Percentiles rank a stretch among this genome's conserved stretches.
These are phyloP conservation scores for Chrysopogon serrulatus DNA, from an alignment of 176 grass and related monocot species.

Conservation along the genomic window DNA sequence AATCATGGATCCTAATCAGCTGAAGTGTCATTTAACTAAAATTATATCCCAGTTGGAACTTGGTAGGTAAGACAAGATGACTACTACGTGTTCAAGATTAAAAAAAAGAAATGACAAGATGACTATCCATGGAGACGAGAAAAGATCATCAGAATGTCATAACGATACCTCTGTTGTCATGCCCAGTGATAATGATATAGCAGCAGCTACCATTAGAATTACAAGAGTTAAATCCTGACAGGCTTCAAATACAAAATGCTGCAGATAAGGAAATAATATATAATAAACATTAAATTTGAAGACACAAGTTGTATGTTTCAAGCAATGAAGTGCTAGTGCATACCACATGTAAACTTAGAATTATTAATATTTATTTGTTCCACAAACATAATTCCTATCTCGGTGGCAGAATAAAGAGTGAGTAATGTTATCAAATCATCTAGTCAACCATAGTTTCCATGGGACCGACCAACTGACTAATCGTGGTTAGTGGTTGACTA, in stretches of 20 bases:
- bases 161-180: conserved; percentile 86
- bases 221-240: conserved; percentile 88
- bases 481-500: not conserved
- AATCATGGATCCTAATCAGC: not conserved
- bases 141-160: not conserved
- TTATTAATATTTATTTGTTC: not conserved
- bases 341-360: not conserved
- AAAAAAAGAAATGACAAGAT: not conserved
- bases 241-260: conserved; percentile 86
- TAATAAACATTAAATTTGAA: conserved; percentile 18
- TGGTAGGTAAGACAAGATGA: not conserved
- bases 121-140: conserved; percentile 4
- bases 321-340: not conserved
- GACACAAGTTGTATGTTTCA: not conserved
- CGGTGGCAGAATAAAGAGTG: not conserved
- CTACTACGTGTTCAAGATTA: not conserved
- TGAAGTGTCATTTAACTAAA: not conserved
- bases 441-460: not conserved
- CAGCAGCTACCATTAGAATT: conserved; percentile 86
- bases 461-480: not conserved
- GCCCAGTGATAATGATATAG: conserved; percentile 77
- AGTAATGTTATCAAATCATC: too few relatives aligned
- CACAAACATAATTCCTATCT: not conserved
- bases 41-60: not conserved
- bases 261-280: conserved; percentile 30